A percentile compares a stretch with the other conserved stretches of the same genome.
Conservation (phyloP, 2,329 filamentous ascomycete genomes). For the Albophoma yamanashiensis region DNA sequence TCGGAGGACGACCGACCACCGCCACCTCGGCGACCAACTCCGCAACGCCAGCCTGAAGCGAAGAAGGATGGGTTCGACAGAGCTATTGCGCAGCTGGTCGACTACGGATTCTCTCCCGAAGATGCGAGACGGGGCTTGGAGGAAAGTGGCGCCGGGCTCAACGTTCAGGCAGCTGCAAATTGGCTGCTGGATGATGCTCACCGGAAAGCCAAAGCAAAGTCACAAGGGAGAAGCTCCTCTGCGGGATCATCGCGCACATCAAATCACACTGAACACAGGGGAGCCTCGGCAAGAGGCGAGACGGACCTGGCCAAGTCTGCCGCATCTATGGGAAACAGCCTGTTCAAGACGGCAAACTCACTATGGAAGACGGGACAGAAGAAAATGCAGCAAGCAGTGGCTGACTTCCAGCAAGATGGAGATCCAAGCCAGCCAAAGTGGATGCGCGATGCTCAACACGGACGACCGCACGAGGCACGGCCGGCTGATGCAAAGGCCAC, state of each 20-base stretch:
- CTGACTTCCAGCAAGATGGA: constrained; percentile 64
- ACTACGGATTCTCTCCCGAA: constrained; percentile 86
- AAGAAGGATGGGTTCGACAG: constrained; percentile 48
- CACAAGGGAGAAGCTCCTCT: constrained; percentile 37
- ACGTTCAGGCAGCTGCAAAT: constrained; percentile 79
- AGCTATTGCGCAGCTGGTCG: constrained; percentile 78
- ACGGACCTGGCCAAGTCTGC: constrained; percentile 73
- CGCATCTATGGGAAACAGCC: constrained; percentile 66
- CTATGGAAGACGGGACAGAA: constrained; percentile 94
- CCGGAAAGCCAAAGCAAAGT: constrained; percentile 65
- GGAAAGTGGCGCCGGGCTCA: constrained; percentile 66
- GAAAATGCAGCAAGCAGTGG: constrained; percentile 82
- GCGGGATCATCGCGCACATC: neutral
- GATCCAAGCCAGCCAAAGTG: constrained; percentile 83
- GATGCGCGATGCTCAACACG: constrained; percentile 69
- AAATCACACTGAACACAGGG: constrained; percentile 17
- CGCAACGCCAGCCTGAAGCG: constrained; percentile 11
- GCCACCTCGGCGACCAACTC: constrained; percentile 9
- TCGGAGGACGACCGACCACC: constrained; percentile 27
- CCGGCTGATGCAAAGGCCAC: constrained; percentile 33
- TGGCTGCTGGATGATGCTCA: constrained; percentile 91
- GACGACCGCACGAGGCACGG: constrained; percentile 23
- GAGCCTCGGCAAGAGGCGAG: constrained; percentile 46
- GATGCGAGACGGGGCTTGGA: constrained; percentile 72
- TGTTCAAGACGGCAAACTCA: constrained; percentile 91